These are phyloP conservation scores for Bryum argenteum DNA, from an alignment of 225 moss, liverwort and hornwort genomes.

Conservation along the genomic window DNA sequence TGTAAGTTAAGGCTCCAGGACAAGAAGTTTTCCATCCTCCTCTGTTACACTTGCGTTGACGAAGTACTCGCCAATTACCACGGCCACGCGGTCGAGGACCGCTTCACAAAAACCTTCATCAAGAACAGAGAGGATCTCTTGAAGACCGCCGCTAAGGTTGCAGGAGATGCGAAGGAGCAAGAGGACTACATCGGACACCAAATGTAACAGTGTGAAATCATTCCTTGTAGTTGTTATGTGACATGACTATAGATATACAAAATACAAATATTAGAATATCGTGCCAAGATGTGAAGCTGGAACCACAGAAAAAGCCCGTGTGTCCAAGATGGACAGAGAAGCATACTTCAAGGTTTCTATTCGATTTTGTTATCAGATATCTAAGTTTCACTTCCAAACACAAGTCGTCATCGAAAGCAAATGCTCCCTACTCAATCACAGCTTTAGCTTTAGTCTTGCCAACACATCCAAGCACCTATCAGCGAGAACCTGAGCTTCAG, in stretches of 20 bases:
- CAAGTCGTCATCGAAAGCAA: not conserved
- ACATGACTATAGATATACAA: too few relatives aligned
- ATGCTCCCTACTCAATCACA: slow-evolving; percentile 26
- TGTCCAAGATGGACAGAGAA: not conserved
- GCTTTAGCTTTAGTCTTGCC: slow-evolving; percentile 45
- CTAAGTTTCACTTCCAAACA: not conserved
- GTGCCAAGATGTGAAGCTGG: too few relatives aligned
- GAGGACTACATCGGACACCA: not conserved
- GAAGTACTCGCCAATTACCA: accelerated
- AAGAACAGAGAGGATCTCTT: not conserved
- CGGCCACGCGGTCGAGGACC: not conserved
- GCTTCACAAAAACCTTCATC: slow-evolving; percentile 11
- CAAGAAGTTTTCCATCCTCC: not conserved
- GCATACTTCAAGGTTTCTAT: not conserved
- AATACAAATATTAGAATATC: too few relatives aligned
- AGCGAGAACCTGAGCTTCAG: slow-evolving; percentile 45
- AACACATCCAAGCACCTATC: slow-evolving; percentile 42
- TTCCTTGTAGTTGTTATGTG: too few relatives aligned
- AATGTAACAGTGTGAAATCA: not conserved
- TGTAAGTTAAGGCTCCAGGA: not conserved
- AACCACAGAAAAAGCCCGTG: too few relatives aligned
- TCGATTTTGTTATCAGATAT: not conserved
- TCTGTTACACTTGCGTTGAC: slow-evolving; percentile 15
- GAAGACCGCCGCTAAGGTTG: not conserved
- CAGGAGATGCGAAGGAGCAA: not conserved